Conservation (phyloP, 257 asterid genomes). For the Euphrasia confusa region DNA sequence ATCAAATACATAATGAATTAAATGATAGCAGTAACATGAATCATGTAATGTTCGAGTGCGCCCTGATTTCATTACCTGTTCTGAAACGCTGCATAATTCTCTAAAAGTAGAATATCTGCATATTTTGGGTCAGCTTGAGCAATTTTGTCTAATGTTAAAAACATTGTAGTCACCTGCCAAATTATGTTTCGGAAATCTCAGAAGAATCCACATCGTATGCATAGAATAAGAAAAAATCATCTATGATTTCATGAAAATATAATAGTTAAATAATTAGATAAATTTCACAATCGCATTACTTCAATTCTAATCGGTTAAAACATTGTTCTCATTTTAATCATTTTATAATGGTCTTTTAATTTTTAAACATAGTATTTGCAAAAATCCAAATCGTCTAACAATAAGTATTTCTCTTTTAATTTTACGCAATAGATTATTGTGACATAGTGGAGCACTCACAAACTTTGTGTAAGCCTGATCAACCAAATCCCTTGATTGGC, state of each 20-base stretch:
- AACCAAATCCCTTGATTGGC: constrained; percentile 96
- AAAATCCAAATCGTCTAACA: constrained; percentile 5
- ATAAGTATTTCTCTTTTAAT: neutral
- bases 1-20: constrained; percentile 4
- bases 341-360: constrained; percentile 28
- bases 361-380: constrained; percentile 27
- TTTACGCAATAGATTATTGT: no score
- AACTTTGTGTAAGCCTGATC: constrained; percentile 92
- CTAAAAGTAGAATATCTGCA: constrained; percentile 86
- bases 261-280: constrained; percentile 7
- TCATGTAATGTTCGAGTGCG: constrained; percentile 4
- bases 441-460: constrained; percentile 47
- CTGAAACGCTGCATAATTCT: constrained; percentile 97
- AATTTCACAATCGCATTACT: neutral
- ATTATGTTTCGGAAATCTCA: constrained; percentile 28
- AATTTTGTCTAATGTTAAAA: constrained; percentile 90
- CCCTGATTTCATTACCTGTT: constrained; percentile 59
- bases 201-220: constrained; percentile 12
- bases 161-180: constrained; percentile 96
- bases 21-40: constrained; percentile 9
- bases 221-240: constrained; percentile 14
- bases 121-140: constrained; percentile 86
- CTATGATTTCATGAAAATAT: constrained; percentile 3
- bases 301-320: neutral
- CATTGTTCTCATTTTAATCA: constrained; percentile 9